Evolutionary conservation across 1,284 basidiomycete species (phyloP).

Genomic region (Hypsizygus ulmarius): DNA sequence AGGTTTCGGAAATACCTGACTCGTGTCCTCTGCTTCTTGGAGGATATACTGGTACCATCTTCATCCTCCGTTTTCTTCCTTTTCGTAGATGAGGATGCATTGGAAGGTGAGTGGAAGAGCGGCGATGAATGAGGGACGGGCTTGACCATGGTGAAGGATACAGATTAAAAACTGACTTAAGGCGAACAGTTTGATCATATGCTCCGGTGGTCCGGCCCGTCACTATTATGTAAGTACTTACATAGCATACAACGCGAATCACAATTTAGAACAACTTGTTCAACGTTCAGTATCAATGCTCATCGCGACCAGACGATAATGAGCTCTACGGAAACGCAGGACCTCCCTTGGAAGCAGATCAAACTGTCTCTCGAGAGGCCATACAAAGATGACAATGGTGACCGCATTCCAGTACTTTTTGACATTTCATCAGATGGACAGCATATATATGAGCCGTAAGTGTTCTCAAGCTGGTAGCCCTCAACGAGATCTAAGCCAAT

Average conservation of each 20-base stretch:
- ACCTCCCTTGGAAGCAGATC: conserved; percentile 54
- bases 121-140: conserved; percentile 24
- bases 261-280: no score
- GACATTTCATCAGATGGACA: conserved; percentile 72
- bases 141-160: conserved; percentile 31
- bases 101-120: conserved; percentile 13
- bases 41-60: conserved; percentile 36
- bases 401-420: conserved; percentile 55
- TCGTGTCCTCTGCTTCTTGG: conserved; percentile 72
- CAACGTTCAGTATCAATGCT: no score
- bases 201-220: conserved; percentile 18
- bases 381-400: conserved; percentile 72
- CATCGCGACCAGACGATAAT: neutral
- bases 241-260: no score
- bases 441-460: conserved; percentile 67
- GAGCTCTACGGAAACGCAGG: conserved; percentile 22
- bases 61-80: conserved; percentile 68
- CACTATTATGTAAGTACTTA: no score
- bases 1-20: conserved; percentile 53
- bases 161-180: conserved; percentile 12
- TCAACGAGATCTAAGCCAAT: conserved; percentile 10
- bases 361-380: conserved; percentile 71
- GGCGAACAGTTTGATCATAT: conserved; percentile 12
- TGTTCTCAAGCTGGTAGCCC: conserved; percentile 8
- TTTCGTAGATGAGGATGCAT: conserved; percentile 36